Evolutionary conservation across 352 stramenopile species (phyloP).

Genomic region (Globisporangium okanoganense): DNA sequence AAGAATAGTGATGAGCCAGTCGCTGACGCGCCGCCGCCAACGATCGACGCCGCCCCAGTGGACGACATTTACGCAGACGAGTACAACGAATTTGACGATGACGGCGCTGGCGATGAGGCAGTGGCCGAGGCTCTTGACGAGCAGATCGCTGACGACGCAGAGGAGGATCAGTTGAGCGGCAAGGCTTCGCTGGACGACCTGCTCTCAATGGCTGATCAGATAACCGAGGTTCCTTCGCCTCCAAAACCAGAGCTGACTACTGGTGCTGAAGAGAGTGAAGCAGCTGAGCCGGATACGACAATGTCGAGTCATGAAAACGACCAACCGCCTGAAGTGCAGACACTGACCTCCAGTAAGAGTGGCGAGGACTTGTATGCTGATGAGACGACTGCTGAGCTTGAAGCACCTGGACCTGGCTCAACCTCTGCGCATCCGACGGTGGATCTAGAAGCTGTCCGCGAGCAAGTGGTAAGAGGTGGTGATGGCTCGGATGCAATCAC

Average conservation of each 20-base stretch:
- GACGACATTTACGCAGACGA: conserved; percentile 58
- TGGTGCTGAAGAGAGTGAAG: background rate
- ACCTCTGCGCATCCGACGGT: background rate
- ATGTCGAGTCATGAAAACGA: background rate
- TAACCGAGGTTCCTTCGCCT: background rate
- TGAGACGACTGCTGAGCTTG: conserved; percentile 10
- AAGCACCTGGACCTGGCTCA: background rate
- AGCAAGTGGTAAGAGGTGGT: background rate
- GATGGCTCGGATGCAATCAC: background rate
- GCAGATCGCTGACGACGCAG: background rate
- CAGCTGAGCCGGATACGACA: background rate
- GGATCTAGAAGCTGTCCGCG: background rate
- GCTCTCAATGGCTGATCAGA: conserved; percentile 11
- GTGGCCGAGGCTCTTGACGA: conserved; percentile 20
- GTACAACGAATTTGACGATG: conserved; percentile 54
- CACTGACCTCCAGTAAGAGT: conserved; percentile 26
- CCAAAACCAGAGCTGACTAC: background rate
- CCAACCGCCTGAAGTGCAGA: background rate
- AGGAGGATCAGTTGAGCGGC: background rate
- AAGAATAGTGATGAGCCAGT: too few relatives aligned
- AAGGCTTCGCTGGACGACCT: conserved; percentile 11
- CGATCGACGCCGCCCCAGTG: conserved; percentile 1
- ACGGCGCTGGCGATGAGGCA: conserved; percentile 28
- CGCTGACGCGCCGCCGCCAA: too few relatives aligned
- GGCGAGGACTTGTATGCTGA: conserved; percentile 33